Evolutionary conservation across 805 yeast genomes (phyloP), one percentile per base, ranked within the genome.

Genomic region (Jamesozyma rosinii): DNA sequence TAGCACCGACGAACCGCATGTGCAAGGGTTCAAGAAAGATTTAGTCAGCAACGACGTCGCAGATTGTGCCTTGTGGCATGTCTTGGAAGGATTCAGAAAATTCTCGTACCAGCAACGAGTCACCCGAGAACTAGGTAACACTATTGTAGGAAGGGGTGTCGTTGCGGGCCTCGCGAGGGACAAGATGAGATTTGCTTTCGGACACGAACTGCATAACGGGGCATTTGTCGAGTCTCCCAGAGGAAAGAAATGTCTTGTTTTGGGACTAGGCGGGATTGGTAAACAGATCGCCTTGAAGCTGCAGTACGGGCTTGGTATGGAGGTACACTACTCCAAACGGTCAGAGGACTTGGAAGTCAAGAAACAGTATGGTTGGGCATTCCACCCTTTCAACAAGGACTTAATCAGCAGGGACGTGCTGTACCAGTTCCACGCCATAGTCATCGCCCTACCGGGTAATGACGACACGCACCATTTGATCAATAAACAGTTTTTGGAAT

Each of bases 191-290:
- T 68, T 63, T 50, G 65, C 72, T 3, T 68, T 68, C 46, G 74
- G 74, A 30, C 70, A 69, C 37, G 52, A 49, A 22, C 38, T 58
- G 21, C 44, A 54, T 17, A 55, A 64, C 4, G 70, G 67, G 29
- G 48, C 72, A 46, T 52, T 59, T 34, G 54, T 65, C 38, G 48
- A 55, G 35, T 64, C 74, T 17, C 84, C 84, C 4, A 54, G 65
- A 37, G 74, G 75, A 27, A 76, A 72, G 49, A 65, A 63, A 31
- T 80, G 67, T 34, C 74, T 76, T 22, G 69, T 80, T 27, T 61
- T 79, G 1, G 86, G 86, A 0, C 68, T 79, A 50, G 86, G 85
- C 2, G 67, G 71, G 32, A 78, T 80, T 44, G 85, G 85, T 1
- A 67, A 68, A 48, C 71, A 69, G 20, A 69, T 78, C 37, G 84